These are phyloP conservation scores for Inonotus hispidus DNA, from an alignment of 1,284 basidiomycete genomes.

Conservation along the genomic window DNA sequence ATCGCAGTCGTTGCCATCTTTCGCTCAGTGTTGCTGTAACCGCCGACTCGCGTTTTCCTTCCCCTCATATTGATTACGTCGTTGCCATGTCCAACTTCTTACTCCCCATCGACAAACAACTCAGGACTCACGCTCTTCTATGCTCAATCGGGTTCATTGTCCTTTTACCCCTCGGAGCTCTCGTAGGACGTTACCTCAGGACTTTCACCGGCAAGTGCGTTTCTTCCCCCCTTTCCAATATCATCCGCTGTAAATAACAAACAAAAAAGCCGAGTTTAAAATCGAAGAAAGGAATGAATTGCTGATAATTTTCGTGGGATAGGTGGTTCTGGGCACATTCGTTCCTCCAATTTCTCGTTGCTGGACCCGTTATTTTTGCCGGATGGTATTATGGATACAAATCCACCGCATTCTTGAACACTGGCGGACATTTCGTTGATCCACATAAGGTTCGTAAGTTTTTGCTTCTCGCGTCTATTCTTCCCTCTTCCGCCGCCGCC, in stretches of 20 bases:
- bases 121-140: conserved; percentile 46
- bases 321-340: conserved; percentile 56
- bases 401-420: conserved; percentile 28
- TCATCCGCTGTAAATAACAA: too few relatives aligned
- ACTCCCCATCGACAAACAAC: conserved; percentile 22
- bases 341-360: conserved; percentile 40
- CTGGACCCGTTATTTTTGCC: conserved; percentile 44
- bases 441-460: conserved; percentile 34
- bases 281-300: not conserved
- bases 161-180: conserved; percentile 51
- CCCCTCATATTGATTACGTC: too few relatives aligned
- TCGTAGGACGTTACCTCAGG: conserved; percentile 52
- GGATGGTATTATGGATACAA: conserved; percentile 41
- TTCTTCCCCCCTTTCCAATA: too few relatives aligned
- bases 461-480: not conserved
- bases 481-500: not conserved
- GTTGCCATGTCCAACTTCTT: conserved; percentile 7
- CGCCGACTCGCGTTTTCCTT: not conserved
- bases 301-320: not conserved
- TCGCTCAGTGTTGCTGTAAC: not conserved
- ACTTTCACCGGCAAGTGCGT: conserved; percentile 41
- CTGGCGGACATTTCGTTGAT: conserved; percentile 32
- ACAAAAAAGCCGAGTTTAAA: not conserved
- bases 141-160: conserved; percentile 52
- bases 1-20: not conserved